These are phyloP conservation scores for Rubus parviflorus DNA, from an alignment of 306 rosid species.

Conservation along the genomic window DNA sequence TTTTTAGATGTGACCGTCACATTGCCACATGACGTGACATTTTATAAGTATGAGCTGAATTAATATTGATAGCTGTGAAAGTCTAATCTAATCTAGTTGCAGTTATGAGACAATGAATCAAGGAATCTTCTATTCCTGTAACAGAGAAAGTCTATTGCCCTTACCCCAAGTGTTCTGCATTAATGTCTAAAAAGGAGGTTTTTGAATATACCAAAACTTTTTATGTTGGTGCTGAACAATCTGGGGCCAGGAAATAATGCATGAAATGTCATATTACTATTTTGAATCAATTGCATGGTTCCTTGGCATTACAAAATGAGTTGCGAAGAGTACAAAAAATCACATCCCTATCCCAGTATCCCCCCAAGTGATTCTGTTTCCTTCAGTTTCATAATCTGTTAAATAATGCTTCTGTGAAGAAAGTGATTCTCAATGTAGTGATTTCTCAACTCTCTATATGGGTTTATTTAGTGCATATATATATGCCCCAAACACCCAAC, in stretches of 20 bases:
- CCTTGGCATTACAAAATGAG: conserved; percentile 69
- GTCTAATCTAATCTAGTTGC: conserved; percentile 43
- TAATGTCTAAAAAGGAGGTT: conserved; percentile 50
- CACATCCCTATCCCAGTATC: conserved; percentile 42
- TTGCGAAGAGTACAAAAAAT: conserved; percentile 43
- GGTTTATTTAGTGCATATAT: too few species aligned
- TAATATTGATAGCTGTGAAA: conserved; percentile 52
- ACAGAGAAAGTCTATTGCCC: conserved; percentile 65
- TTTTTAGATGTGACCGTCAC: too few species aligned
- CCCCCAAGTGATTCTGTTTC: conserved; percentile 14
- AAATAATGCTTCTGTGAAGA: too few species aligned
- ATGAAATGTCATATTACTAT: conserved; percentile 54
- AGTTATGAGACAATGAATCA: conserved; percentile 45
- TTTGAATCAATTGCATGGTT: conserved; percentile 70
- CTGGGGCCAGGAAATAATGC: conserved; percentile 59
- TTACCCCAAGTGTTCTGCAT: conserved; percentile 59
- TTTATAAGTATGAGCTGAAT: too few species aligned
- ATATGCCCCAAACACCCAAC: too few species aligned
- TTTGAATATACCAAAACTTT: conserved; percentile 43
- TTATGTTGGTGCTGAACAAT: conserved; percentile 18
- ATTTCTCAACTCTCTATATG: too few species aligned
- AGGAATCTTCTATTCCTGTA: conserved; percentile 64
- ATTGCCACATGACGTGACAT: too few species aligned
- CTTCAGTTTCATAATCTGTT: too few species aligned
- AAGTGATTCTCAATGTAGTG: too few species aligned